These are phyloP conservation scores for Lactarius hengduanensis DNA, from an alignment of 768 basidiomycete genomes.

Conservation along the genomic window DNA sequence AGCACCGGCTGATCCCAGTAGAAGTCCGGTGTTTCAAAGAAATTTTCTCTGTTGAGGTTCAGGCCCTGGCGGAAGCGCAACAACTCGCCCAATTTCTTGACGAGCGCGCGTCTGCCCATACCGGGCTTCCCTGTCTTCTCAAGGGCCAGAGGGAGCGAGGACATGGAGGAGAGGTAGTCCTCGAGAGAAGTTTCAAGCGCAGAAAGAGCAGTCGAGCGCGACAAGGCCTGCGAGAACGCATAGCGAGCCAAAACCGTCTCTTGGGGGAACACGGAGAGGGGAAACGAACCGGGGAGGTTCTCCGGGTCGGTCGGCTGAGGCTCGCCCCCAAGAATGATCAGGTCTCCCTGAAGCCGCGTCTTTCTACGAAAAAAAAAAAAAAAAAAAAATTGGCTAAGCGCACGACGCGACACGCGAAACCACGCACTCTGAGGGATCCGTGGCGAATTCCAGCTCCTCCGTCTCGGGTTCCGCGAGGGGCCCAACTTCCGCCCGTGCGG, in stretches of 20 bases:
- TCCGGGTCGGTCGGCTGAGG: conserved; percentile 55
- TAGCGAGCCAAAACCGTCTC: conserved; percentile 84
- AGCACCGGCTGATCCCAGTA: conserved; percentile 94
- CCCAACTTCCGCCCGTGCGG: conserved; percentile 58
- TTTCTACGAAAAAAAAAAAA: conserved; percentile 44
- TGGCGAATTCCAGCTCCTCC: conserved; percentile 90
- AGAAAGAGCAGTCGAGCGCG: conserved; percentile 84
- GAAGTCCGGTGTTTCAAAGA: conserved; percentile 85
- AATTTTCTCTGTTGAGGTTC: conserved; percentile 87
- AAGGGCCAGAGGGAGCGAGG: conserved; percentile 71
- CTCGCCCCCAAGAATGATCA: conserved; percentile 82
- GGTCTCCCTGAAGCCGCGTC: conserved; percentile 86
- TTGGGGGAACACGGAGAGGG: conserved; percentile 54
- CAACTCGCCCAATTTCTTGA: conserved; percentile 88
- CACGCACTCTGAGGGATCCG: conserved; percentile 79
- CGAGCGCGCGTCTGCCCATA: conserved; percentile 74
- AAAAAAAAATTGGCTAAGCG: neutral
- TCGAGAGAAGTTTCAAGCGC: conserved; percentile 85
- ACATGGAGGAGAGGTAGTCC: conserved; percentile 78
- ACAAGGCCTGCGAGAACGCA: conserved; percentile 87
- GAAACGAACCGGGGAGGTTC: conserved; percentile 45
- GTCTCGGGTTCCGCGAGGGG: conserved; percentile 70
- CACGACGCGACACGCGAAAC: conserved; percentile 17
- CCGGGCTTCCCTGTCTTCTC: conserved; percentile 82
- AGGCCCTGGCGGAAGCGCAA: conserved; percentile 91